Base-by-base conservation (phyloP, 2,329 filamentous ascomycete genomes). In the Grosmannia clavigera region DNA sequence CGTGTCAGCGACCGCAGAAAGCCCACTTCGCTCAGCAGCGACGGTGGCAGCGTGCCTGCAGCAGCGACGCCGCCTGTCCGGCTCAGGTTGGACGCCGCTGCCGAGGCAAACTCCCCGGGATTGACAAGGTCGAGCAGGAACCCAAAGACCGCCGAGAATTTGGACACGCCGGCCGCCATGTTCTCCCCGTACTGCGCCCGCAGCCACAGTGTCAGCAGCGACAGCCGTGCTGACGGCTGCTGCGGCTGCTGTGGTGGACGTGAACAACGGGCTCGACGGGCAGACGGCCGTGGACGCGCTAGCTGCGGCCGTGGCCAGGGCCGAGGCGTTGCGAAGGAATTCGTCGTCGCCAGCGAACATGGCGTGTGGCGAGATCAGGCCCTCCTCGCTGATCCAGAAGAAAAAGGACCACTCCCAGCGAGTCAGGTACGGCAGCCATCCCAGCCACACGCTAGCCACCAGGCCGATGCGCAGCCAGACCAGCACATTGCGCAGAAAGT, bases 361-460 rank as follows among this genome's bases (percentile, higher is more conserved):
- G 43, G 12, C 31, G 25, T 29, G 9, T 22, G 38, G 35, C 46
- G 25, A 19, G 56, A 65, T 70, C 5, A 83, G 71, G 2, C 81
- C 89, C 79, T 75, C 89, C 79, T 96, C 92, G 62, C 88, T 92
- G 63, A 96, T 77, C 91, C 92, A 99, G 74, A 99, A 97, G 65
- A 97, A 80, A 62, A 90, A 87, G 48, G 92, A 84, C 95, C 94
- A 99, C 55, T 95, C 85, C 46, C 88, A 86, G 67, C 95, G 84
- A 81, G 97, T 95, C 55, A 88, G 83, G 75, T 90, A 96, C 1
- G 94, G 94, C 55, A 99, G 79, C 76, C 88, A 86, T 57, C 87
- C 84, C 27, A 96, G 78, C 94, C 95, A 99, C 27, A 99, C 90
- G 60, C 86, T 85, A 12, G 82, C 80, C 38, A 97, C 94, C 58